Conservation (phyloP, 805 yeast species). For the Sugiyamaella americana region DNA sequence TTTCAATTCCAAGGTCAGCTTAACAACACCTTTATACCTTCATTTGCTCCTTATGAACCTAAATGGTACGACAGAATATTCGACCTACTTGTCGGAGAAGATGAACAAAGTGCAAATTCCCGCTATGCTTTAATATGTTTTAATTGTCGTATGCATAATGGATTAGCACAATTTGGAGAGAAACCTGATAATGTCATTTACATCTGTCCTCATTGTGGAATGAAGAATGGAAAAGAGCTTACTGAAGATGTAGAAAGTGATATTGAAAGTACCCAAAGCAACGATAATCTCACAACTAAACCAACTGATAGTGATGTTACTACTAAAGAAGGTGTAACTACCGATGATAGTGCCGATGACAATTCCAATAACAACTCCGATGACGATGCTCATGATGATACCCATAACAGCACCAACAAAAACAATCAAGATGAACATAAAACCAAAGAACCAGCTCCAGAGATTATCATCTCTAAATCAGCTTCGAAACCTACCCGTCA, state of each 20-base stretch:
- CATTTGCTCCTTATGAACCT: conserved; percentile 19
- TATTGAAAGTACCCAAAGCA: not conserved
- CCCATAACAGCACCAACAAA: too few species aligned
- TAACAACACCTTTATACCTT: not conserved
- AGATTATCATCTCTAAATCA: too few species aligned
- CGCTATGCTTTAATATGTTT: conserved; percentile 69
- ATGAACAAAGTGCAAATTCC: conserved; percentile 52
- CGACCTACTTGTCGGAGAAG: conserved; percentile 50
- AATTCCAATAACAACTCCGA: too few species aligned
- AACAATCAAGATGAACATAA: too few species aligned
- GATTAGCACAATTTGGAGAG: conserved; percentile 70
- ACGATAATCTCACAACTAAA: not conserved
- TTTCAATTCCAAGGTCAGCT: too few species aligned
- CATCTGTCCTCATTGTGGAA: conserved; percentile 54
- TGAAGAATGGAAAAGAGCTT: conserved; percentile 10
- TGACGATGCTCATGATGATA: too few species aligned
- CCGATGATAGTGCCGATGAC: too few species aligned
- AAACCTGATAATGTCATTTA: conserved; percentile 47
- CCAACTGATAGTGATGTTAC: not conserved
- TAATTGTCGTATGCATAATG: conserved; percentile 66
- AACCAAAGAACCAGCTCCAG: too few species aligned
- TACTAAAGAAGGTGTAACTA: too few species aligned
- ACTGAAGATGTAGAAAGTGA: not conserved
- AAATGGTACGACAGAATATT: conserved; percentile 40
- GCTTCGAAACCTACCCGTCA: too few species aligned